Base-by-base conservation (phyloP, 306 rosid species). In the Aeschynomene evenia region DNA sequence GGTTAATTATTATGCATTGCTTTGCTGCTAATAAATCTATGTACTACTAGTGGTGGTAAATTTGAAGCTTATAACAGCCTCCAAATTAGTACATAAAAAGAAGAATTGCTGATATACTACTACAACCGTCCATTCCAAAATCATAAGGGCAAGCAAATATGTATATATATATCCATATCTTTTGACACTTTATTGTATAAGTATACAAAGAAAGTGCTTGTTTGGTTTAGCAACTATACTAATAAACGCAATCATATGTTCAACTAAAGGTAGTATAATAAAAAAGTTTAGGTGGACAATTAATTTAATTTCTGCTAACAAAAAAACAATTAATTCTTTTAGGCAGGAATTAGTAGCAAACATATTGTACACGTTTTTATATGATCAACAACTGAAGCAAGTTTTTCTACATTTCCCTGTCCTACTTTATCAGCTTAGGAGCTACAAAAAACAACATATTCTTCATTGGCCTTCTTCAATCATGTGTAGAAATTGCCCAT, bases 401-500 rank as follows among this genome's bases (percentile, higher is more conserved):
- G 6, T 22, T 61, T 70, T 60, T 49, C 34, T 26, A 42, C 11
- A 13, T 28, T 36, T 71, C 3, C 21, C 24, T 31, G 34, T 33
- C 59, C 15, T 46, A 45, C 50, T 31, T 48, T 48, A 62, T 43
- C 13, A 62, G 33, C 63, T 34, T 37, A n/a, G 12, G 28, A 53
- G 9, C 22, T 29, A 33, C 16, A 13, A 12, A n/a, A 13, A 37
- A 12, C 9, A 6, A 24, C 2, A 11, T 10, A 70, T 50, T 60
- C 64, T 61, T 68, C 50, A 15, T 21, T 70, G 9, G 63, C 58
- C 69, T 67, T 67, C 69, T 67, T 67, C 20, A 61, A 36, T n/a
- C 4, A 13, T 72, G 70, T 16, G 61, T 29, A 8, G 56, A 54
- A 42, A 45, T 23, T 70, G 54, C 60, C 24, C 4, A 23, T 70